Evolutionary conservation across 129 eudicot genomes (phyloP), one percentile per base, ranked within the genome.

Genomic region (Escallonia herrerae): DNA sequence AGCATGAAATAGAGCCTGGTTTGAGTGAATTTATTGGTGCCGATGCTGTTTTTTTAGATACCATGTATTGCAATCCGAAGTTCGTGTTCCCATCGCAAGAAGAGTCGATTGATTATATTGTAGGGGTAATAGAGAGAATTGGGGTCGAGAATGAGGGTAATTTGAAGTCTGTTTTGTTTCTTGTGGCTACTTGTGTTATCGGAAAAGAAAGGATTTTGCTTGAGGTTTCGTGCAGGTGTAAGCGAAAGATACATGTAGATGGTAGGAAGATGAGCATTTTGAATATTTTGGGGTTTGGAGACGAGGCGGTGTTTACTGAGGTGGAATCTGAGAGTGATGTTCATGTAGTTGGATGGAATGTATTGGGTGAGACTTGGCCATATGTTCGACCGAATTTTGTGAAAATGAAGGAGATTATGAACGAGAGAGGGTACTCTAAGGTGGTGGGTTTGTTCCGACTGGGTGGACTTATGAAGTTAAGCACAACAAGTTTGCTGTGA

Each of bases 401-500:
- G 66, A 89, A 76, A 65, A 84, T 93, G 95, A 74, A 77, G 75
- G 96, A 93, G 75, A 78, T 93, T 70, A 93, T 83, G 93, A 77
- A 70, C 12, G 86, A 84, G 53, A 93, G 70, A 67, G 96, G 91
- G 65, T 89, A 89, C 65, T 66, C 79, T 7, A 93, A 78, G 82
- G 95, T 89, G 49, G 96, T 93, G 50, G 96, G 99, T 13, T 93
- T 82, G 99, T 93, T 41, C 99, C 99, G 1, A 93, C 99, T 1
- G 96, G 96, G 58, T 93, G 99, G 99, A 93, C 99, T 0, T 93
- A 93, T 76, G 99, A 93, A 79, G 93, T 93, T 39, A 89, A 89
- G 69, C 83, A 70, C 15, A 86, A 80, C 57, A 93, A 89, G 78
- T 93, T 93, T 86, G 65, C 99, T 22, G 95, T 93, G 62, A 86